Evolutionary conservation across 2,329 filamentous ascomycete species (phyloP), one percentile per base, ranked within the genome.

Genomic region (Alternaria tenuissima): DNA sequence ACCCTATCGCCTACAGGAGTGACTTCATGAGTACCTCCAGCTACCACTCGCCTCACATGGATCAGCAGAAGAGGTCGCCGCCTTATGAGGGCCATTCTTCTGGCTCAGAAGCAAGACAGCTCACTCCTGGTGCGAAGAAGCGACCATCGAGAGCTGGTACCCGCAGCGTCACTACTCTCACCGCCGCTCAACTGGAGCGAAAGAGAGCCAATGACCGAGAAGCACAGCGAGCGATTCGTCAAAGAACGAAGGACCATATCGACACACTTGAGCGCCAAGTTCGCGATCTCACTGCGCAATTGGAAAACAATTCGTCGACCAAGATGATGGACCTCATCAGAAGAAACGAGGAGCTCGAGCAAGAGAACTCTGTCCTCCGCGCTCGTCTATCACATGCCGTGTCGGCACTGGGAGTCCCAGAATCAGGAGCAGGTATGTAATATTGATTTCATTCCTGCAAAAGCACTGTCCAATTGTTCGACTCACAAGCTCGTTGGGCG

Each of bases 151-250:
- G 85, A 72, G 84, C 84, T 36, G 85, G 85, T 11, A 85, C 84
- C 44, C 82, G 86, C 59, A 87, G 84, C 71, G 86, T 87, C 42
- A 84, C 83, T 38, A 85, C 84, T 9, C 78, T 88, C 55, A 86
- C 85, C 16, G 81, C 84, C 32, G 85, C 86, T 59, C 86, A 87
- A 68, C 78, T 88, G 49, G 86, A 87, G 67, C 79, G 86, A 52
- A 88, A 88, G 73, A 80, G 86, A 60, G 86, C 86, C 62, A 87
- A 87, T 72, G 86, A 88, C 72, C 81, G 86, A 62, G 86, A 88
- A 74, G 85, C 86, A 55, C 86, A 88, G 70, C 81, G 85, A 65
- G 85, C 85, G 49, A 88, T 87, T 65, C 83, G 86, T 30, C 84
- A 86, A 69, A 77, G 86, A 61, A 87, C 85, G 42, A 87, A 86